phyloP scores from a whole-genome alignment of 202 grass and related monocot genomes.

The Bolboschoenoplectus hybrid region DNA sequence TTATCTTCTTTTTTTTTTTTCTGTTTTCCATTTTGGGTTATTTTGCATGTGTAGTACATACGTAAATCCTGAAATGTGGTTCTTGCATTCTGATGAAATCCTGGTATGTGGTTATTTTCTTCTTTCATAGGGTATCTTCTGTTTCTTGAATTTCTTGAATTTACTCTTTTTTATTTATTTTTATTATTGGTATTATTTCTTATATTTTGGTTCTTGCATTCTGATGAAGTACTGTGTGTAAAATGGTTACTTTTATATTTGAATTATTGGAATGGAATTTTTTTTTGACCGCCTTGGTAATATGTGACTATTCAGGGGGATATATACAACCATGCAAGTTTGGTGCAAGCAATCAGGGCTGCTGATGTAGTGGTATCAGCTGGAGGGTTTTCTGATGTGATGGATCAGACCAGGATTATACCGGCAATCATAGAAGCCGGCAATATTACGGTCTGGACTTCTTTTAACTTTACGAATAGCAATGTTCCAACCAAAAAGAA shows the following conservation, averaged over 20 bases:
- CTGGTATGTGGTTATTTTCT: too few relatives aligned
- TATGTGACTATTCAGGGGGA: constrained; percentile 26
- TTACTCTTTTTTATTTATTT: not conserved
- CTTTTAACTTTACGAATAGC: not conserved
- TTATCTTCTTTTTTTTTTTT: not conserved
- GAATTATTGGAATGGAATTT: not conserved
- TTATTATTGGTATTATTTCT: not conserved
- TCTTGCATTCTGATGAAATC: not conserved
- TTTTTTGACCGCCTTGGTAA: not conserved
- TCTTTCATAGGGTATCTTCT: too few relatives aligned
- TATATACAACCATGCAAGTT: constrained; percentile 37
- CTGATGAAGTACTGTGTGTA: not conserved
- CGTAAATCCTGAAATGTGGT: not conserved
- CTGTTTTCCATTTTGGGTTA: not conserved
- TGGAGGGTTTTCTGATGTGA: not conserved
- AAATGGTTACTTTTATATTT: not conserved
- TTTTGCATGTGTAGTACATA: not conserved
- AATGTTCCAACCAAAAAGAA: too few relatives aligned
- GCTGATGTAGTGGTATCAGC: constrained; percentile 45
- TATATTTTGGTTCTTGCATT: not conserved
- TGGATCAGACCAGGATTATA: constrained; percentile 35
- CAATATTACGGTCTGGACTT: constrained; percentile 31
- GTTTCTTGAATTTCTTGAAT: not conserved
- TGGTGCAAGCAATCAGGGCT: constrained; percentile 35
- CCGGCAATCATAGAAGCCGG: constrained; percentile 42